Evolutionary conservation across 768 basidiomycete genomes (phyloP).

Genomic region (Trametes coccinea): DNA sequence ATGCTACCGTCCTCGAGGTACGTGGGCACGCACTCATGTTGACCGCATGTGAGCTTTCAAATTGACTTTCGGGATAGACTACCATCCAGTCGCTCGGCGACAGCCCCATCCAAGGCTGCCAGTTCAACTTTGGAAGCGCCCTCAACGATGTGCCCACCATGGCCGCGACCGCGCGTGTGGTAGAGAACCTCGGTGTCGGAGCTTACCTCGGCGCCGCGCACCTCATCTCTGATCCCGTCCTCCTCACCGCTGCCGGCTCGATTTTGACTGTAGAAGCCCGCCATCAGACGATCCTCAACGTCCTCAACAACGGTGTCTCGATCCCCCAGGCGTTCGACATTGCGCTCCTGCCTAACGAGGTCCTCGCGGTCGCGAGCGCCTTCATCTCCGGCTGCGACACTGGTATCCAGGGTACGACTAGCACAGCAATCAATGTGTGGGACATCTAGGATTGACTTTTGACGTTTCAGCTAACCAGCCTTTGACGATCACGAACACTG

Average conservation of each 20-base stretch:
- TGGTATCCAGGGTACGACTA: constrained; percentile 50
- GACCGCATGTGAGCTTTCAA: neutral
- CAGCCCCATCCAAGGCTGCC: constrained; percentile 54
- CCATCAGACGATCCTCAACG: constrained; percentile 76
- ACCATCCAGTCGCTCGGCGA: constrained; percentile 57
- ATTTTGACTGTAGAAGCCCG: constrained; percentile 84
- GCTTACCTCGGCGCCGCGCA: constrained; percentile 78
- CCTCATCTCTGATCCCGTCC: constrained; percentile 56
- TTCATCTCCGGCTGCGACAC: constrained; percentile 73
- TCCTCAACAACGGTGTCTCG: constrained; percentile 59
- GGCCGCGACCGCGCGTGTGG: constrained; percentile 67
- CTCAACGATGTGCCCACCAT: constrained; percentile 69
- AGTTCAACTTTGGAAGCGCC: constrained; percentile 65
- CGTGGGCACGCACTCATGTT: constrained; percentile 6
- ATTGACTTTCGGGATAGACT: constrained; percentile 32
- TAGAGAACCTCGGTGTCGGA: constrained; percentile 74
- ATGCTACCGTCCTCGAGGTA: constrained; percentile 57
- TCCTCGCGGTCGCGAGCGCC: constrained; percentile 64
- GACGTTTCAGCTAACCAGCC: constrained; percentile 53
- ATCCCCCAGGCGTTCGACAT: constrained; percentile 76
- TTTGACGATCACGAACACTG: constrained; percentile 64
- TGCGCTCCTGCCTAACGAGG: constrained; percentile 64
- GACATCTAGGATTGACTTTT: neutral
- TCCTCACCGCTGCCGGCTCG: constrained; percentile 66
- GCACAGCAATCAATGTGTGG: neutral